These are phyloP conservation scores for Pleurotus ostreatus DNA, from an alignment of 768 basidiomycete genomes.

Conservation along the genomic window DNA sequence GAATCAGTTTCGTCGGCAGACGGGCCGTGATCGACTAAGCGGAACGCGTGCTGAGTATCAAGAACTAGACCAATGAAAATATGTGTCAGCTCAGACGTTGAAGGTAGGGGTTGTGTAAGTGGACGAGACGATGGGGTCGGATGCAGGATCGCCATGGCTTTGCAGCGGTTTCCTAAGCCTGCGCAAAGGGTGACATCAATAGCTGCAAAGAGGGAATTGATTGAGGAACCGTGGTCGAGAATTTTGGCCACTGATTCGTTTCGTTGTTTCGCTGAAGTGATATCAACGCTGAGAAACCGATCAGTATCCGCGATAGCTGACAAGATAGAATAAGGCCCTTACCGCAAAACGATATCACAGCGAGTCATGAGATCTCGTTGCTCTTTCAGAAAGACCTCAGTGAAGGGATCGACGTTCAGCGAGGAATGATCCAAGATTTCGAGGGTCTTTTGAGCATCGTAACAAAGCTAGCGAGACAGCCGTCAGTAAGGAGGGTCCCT, in stretches of 20 bases:
- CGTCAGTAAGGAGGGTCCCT: background rate
- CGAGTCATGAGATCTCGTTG: constrained; percentile 57
- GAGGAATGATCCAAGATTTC: constrained; percentile 50
- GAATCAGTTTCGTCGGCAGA: constrained; percentile 59
- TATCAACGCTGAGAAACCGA: constrained; percentile 42
- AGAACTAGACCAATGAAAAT: constrained; percentile 66
- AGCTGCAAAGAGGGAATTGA: constrained; percentile 50
- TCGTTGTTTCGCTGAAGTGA: constrained; percentile 43
- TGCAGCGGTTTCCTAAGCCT: constrained; percentile 72
- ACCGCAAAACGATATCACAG: constrained; percentile 75
- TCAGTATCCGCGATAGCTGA: background rate
- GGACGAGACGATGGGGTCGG: constrained; percentile 41
- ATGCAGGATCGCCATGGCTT: constrained; percentile 59
- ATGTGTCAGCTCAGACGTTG: constrained; percentile 45
- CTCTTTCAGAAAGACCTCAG: constrained; percentile 69
- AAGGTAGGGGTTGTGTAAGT: constrained; percentile 52
- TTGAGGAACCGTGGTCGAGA: constrained; percentile 59
- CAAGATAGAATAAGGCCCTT: constrained; percentile 15
- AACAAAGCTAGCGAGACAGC: constrained; percentile 46
- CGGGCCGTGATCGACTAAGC: constrained; percentile 92
- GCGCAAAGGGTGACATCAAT: constrained; percentile 47
- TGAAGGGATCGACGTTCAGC: constrained; percentile 57
- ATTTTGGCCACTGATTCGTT: constrained; percentile 38
- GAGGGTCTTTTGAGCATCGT: constrained; percentile 75
- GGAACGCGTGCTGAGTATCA: constrained; percentile 66